phyloP scores from a whole-genome alignment of 768 basidiomycete genomes.

The Lactarius tabidus region DNA sequence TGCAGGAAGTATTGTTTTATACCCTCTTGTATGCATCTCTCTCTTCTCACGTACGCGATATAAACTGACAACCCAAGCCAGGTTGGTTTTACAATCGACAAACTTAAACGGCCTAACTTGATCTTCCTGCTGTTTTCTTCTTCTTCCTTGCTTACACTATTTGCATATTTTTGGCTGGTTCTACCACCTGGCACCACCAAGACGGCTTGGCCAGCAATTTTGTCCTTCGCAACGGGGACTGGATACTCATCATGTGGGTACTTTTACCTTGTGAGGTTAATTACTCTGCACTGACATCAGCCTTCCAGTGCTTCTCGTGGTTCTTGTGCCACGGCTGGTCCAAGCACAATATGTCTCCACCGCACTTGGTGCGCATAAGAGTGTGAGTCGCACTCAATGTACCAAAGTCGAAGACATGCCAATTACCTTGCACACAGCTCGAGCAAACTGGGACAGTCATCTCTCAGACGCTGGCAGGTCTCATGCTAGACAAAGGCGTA shows the following conservation, averaged over 20 bases:
- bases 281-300: background rate
- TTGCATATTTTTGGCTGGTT: slow-evolving; percentile 63
- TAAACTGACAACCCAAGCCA: slow-evolving; percentile 29
- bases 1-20: slow-evolving; percentile 62
- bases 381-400: slow-evolving; percentile 42
- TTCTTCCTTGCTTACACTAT: slow-evolving; percentile 56
- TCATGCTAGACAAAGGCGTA: slow-evolving; percentile 52
- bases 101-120: slow-evolving; percentile 50
- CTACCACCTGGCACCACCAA: slow-evolving; percentile 54
- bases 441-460: slow-evolving; percentile 73
- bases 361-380: slow-evolving; percentile 73
- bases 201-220: slow-evolving; percentile 57
- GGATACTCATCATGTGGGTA: slow-evolving; percentile 67
- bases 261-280: background rate
- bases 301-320: slow-evolving; percentile 58
- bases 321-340: slow-evolving; percentile 71
- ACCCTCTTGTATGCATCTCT: slow-evolving; percentile 53
- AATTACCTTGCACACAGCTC: slow-evolving; percentile 40
- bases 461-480: slow-evolving; percentile 68
- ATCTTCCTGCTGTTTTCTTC: slow-evolving; percentile 54
- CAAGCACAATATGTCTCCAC: slow-evolving; percentile 71
- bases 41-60: background rate
- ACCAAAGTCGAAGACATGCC: background rate
- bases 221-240: slow-evolving; percentile 60
- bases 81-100: slow-evolving; percentile 66